Percentiles rank a stretch among this genome's conserved stretches.
These are phyloP conservation scores for Ichthyophthirius multifiliis DNA, from an alignment of 169 alveolate species.

Conservation along the genomic window DNA sequence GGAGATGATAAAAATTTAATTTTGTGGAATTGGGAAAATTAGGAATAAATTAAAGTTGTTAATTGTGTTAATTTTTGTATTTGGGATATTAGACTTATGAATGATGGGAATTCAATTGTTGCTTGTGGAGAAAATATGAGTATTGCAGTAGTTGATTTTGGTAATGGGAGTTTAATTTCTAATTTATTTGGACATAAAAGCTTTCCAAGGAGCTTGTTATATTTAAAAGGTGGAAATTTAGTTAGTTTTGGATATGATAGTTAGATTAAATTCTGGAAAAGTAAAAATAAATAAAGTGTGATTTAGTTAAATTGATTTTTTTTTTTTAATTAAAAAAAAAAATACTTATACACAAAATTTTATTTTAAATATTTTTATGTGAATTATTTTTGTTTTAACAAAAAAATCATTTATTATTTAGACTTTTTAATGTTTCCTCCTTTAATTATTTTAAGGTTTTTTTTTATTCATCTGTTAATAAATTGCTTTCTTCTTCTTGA, in stretches of 20 bases:
- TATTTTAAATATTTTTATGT: too few species aligned
- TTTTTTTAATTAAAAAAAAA: too few species aligned
- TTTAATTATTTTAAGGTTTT: not conserved
- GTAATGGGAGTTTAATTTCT: not conserved
- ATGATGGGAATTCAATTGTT: not conserved
- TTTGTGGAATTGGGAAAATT: not conserved
- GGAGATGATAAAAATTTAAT: not conserved
- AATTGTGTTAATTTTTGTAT: not conserved
- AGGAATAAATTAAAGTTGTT: not conserved
- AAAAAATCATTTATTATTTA: not conserved
- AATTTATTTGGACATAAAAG: not conserved
- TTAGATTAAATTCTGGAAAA: not conserved
- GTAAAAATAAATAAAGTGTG: too few species aligned
- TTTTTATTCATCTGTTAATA: not conserved
- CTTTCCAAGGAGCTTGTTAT: not conserved
- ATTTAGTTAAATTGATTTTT: too few species aligned
- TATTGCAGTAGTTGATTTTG: not conserved
- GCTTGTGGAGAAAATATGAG: slow-evolving; percentile 7
- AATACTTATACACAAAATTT: too few species aligned
- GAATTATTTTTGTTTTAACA: too few species aligned
- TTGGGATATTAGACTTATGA: not conserved
- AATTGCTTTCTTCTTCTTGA: not conserved
- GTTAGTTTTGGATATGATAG: not conserved
- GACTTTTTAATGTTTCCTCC: not conserved
- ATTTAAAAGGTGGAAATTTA: not conserved